phyloP scores from a whole-genome alignment of 2,329 filamentous ascomycete species.

The Trichoderma sp. region DNA sequence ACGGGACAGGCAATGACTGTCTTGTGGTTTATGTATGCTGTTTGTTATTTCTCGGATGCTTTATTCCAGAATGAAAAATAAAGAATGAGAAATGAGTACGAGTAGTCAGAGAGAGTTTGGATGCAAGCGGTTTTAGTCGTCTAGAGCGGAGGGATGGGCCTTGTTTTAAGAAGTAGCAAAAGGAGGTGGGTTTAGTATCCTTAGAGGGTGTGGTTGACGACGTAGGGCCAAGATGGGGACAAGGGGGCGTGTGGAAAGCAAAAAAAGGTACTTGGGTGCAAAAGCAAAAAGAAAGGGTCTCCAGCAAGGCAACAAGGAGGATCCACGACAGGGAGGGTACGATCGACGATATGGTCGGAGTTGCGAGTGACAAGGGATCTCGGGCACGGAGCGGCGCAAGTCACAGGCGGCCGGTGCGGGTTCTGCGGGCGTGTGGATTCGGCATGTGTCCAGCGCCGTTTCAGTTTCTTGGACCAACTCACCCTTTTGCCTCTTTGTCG shows the following conservation, averaged over 20 bases:
- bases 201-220: not conserved
- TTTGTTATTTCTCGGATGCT: not conserved
- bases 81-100: not conserved
- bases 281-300: conserved; percentile 4
- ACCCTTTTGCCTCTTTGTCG: not conserved
- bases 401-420: conserved; percentile 4
- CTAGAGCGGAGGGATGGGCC: conserved; percentile 15
- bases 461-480: not conserved
- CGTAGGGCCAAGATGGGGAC: not conserved
- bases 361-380: conserved; percentile 3
- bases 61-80: not conserved
- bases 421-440: conserved; percentile 16
- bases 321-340: conserved; percentile 19
- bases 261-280: not conserved
- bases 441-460: not conserved
- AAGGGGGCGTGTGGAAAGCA: not conserved
- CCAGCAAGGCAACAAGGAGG: conserved; percentile 19
- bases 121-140: not conserved
- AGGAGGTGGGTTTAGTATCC: conserved; percentile 10
- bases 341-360: conserved; percentile 17
- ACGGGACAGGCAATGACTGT: not conserved
- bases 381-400: conserved; percentile 17
- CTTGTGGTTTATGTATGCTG: not conserved
- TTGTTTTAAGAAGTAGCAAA: conserved; percentile 17
- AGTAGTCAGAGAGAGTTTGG: not conserved